These are phyloP conservation scores for Cenchrus fungigraminus DNA, from an alignment of 176 grass and related monocot genomes.

Conservation along the genomic window DNA sequence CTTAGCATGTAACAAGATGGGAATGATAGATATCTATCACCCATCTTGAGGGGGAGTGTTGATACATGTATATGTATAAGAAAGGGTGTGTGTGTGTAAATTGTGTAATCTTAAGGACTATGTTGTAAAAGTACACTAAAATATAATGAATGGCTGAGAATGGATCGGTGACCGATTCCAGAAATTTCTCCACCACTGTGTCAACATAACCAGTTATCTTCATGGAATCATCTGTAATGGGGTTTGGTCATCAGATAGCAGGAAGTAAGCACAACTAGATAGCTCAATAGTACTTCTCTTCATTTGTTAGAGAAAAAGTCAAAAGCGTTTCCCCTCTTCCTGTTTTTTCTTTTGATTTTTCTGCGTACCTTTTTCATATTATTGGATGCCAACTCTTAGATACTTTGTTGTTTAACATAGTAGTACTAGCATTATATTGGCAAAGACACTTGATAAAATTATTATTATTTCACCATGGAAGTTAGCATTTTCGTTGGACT, in stretches of 20 bases:
- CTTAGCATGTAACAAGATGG: too few relatives aligned
- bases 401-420: slow-evolving; percentile 24
- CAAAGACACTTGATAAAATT: slow-evolving; percentile 8
- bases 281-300: not conserved
- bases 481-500: not conserved
- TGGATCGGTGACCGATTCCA: too few relatives aligned
- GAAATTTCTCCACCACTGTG: too few relatives aligned
- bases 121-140: too few relatives aligned
- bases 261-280: not conserved
- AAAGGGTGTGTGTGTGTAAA: too few relatives aligned
- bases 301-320: not conserved
- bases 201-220: too few relatives aligned
- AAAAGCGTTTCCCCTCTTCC: not conserved
- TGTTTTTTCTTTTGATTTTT: slow-evolving; percentile 4
- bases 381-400: slow-evolving; percentile 52
- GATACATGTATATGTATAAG: too few relatives aligned
- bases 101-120: too few relatives aligned
- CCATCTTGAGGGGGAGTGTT: too few relatives aligned
- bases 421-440: slow-evolving; percentile 13
- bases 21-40: too few relatives aligned
- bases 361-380: slow-evolving; percentile 31
- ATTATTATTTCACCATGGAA: slow-evolving; percentile 6
- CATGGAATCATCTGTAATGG: not conserved
- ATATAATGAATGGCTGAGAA: too few relatives aligned
- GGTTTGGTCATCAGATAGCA: slow-evolving; percentile 4